Evolutionary conservation across 495 filamentous ascomycete genomes (phyloP).

Genomic region (Hypoxylon trugodes): DNA sequence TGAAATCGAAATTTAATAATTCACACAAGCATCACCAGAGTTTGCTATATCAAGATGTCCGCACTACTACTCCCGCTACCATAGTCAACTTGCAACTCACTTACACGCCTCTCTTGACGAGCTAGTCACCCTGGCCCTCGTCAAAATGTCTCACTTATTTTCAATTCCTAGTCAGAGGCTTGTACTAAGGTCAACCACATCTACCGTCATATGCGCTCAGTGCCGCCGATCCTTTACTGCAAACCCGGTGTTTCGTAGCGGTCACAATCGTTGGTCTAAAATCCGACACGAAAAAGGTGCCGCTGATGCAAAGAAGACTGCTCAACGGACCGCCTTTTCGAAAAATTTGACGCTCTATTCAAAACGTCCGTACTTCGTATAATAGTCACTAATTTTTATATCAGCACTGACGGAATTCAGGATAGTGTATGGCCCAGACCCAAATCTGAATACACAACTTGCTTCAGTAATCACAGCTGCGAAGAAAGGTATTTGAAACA

Average conservation of each 20-base stretch:
- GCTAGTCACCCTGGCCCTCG: no score
- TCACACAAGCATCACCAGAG: no score
- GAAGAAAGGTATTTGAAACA: slow-evolving; percentile 71
- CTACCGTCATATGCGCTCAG: slow-evolving; percentile 49
- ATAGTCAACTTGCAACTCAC: no score
- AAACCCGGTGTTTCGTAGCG: slow-evolving; percentile 61
- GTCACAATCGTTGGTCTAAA: slow-evolving; percentile 93
- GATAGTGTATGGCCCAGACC: slow-evolving; percentile 71
- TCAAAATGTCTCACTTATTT: slow-evolving; percentile 36
- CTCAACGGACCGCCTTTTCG: slow-evolving; percentile 53
- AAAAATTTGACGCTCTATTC: slow-evolving; percentile 62
- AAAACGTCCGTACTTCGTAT: slow-evolving; percentile 52
- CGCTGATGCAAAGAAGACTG: slow-evolving; percentile 69
- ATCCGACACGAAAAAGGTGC: slow-evolving; percentile 94
- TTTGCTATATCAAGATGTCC: no score
- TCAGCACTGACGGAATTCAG: slow-evolving; percentile 21
- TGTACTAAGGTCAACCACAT: slow-evolving; percentile 12
- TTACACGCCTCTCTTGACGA: no score
- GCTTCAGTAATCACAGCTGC: slow-evolving; percentile 74
- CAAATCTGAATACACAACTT: slow-evolving; percentile 76
- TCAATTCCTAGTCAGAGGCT: slow-evolving; percentile 5
- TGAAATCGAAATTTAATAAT: no score
- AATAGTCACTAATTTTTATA: neutral
- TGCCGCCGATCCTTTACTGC: slow-evolving; percentile 63
- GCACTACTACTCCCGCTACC: no score